Conservation (phyloP, 2,329 filamentous ascomycete genomes). For the Verticillium isaacii region DNA sequence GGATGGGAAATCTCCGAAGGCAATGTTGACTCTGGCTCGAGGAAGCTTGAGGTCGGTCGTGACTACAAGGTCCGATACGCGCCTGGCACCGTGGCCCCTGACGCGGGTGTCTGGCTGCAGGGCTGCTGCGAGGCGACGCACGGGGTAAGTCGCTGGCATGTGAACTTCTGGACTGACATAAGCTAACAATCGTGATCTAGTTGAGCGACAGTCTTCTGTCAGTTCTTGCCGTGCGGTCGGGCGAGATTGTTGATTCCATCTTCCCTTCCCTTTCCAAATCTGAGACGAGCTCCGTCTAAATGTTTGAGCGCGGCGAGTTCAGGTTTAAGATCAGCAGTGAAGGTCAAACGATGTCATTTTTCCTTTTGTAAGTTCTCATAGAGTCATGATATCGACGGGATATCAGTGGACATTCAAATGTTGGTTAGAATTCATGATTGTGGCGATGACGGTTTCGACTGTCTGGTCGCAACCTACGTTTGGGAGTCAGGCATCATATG, state of each 20-base stretch:
- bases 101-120: slow-evolving; percentile 85
- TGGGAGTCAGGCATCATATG: neutral
- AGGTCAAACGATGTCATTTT: neutral
- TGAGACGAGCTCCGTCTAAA: neutral
- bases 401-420: neutral
- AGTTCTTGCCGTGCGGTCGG: slow-evolving; percentile 69
- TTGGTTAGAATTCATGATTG: neutral
- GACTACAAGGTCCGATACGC: slow-evolving; percentile 77
- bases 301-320: neutral
- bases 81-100: slow-evolving; percentile 59
- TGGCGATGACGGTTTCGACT: neutral
- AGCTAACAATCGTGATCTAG: slow-evolving; percentile 29
- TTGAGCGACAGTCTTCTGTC: slow-evolving; percentile 79
- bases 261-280: slow-evolving; percentile 37
- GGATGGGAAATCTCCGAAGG: slow-evolving; percentile 29
- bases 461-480: neutral
- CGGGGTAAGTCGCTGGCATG: slow-evolving; percentile 58
- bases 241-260: slow-evolving; percentile 72
- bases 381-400: neutral
- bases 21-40: slow-evolving; percentile 12
- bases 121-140: slow-evolving; percentile 92
- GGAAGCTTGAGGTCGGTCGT: slow-evolving; percentile 63
- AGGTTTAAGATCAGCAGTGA: neutral
- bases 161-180: slow-evolving; percentile 10
- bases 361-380: neutral